Evolutionary conservation across 1,284 basidiomycete genomes (phyloP), one percentile per base, ranked within the genome.

Genomic region (Leccinum pseudoinsigne): DNA sequence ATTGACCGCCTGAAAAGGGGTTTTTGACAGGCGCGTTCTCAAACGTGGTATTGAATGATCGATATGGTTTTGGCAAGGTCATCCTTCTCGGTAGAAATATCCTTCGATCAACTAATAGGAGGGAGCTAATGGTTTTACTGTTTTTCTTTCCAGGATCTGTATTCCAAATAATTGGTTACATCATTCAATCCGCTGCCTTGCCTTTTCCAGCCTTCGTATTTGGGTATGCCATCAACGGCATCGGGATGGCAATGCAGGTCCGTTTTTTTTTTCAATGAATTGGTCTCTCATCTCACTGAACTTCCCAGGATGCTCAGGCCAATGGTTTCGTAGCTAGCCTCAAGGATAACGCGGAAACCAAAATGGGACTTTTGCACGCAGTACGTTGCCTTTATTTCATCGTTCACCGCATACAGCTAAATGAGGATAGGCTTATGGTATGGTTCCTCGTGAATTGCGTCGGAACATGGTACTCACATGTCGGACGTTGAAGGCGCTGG

Each of bases 191-290:
- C n/a, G 77, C 86, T 16, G 83, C 82, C 2, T 79, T 84, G 0
- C 88, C 89, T 2, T 92, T 88, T 69, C 87, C 88, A 1, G 78
- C 81, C 1, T 88, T 88, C 66, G 81, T 83, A 10, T 71, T 88
- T 28, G 80, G 82, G 0, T 89, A 83, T 68, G 74, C 79, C 14
- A 76, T 90, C 68, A 87, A 84, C 65, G 89, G 90, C 0, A 82
- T 89, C 57, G 90, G 88, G 0, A 70, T 86, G 55, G 81, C 87
- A 4, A 45, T 77, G 38, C 75, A 76, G 68, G 75, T 75, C n/a
- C n/a, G 70, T 42, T 18, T 18, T 47, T 18, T 31, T 40, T 9
- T 51, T 18, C 21, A 14, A 2, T 38, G 21, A 21, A 1, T 11
- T 14, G 26, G 9, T 42, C 16, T 57, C 12, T 40, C 4, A 50